Evolutionary conservation across 495 filamentous ascomycete genomes (phyloP).

Genomic region (Daldinia vernicosa): DNA sequence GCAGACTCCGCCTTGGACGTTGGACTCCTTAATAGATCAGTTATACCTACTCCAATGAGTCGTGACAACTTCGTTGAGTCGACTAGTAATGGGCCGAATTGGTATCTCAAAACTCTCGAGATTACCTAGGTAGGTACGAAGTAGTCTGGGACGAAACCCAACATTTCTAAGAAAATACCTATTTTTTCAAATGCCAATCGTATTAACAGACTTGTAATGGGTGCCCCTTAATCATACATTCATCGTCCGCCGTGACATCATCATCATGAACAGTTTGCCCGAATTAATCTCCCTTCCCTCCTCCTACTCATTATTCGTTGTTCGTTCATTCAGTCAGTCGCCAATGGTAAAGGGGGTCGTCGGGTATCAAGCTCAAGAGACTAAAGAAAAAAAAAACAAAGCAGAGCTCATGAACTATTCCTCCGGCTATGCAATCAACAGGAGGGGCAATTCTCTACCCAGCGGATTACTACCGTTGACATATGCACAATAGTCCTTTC

Average conservation of each 20-base stretch:
- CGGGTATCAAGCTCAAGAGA: slow-evolving; percentile 31
- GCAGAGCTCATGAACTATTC: slow-evolving; percentile 18
- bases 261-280: slow-evolving; percentile 7
- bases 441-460: slow-evolving; percentile 17
- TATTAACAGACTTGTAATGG: slow-evolving; percentile 38
- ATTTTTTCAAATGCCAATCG: slow-evolving; percentile 7
- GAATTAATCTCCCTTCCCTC: slow-evolving; percentile 1
- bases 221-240: slow-evolving; percentile 25
- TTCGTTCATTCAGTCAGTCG: slow-evolving; percentile 14
- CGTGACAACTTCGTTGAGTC: slow-evolving; percentile 1
- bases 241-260: slow-evolving; percentile 11
- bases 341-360: slow-evolving; percentile 8
- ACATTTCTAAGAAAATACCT: background rate
- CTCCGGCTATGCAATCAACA: slow-evolving; percentile 37
- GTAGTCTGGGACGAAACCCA: background rate
- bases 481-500: slow-evolving; percentile 20
- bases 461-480: slow-evolving; percentile 15
- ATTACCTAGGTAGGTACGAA: background rate
- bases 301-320: slow-evolving; percentile 14
- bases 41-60: background rate
- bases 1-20: slow-evolving; percentile 9
- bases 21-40: background rate
- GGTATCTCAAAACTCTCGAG: background rate
- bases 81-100: slow-evolving; percentile 22
- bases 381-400: slow-evolving; percentile 14